Evolutionary conservation across 2,329 filamentous ascomycete species (phyloP).

Genomic region (Ophiostoma ulmi): DNA sequence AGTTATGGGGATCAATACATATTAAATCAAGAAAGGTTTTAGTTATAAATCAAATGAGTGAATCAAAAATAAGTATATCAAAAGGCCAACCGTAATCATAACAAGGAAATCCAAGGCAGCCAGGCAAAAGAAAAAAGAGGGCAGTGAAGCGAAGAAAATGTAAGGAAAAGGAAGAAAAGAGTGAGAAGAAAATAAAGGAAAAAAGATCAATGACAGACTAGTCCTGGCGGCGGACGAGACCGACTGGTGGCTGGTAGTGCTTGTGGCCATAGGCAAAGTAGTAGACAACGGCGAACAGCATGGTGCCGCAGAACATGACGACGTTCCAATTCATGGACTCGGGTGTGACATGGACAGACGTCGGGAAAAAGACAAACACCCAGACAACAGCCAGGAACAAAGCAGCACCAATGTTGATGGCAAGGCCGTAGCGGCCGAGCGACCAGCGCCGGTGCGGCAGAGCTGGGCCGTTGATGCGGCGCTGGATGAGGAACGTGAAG

Average conservation of each 20-base stretch:
- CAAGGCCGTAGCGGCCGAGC: constrained; percentile 40
- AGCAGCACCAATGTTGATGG: constrained; percentile 41
- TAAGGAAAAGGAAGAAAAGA: background rate
- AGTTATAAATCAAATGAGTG: background rate
- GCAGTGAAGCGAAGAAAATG: background rate
- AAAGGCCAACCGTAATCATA: constrained; percentile 1
- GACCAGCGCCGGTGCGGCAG: constrained; percentile 40
- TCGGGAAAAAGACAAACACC: constrained; percentile 47
- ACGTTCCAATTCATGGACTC: constrained; percentile 48
- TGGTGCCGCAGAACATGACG: constrained; percentile 40
- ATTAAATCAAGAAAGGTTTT: background rate
- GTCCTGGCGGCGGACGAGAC: constrained; percentile 23
- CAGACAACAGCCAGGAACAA: constrained; percentile 43
- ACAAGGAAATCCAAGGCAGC: background rate
- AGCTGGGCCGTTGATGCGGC: constrained; percentile 37
- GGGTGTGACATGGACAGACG: constrained; percentile 34
- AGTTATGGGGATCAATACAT: background rate
- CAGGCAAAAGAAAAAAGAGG: background rate
- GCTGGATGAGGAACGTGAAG: constrained; percentile 41
- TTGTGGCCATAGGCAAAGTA: constrained; percentile 34
- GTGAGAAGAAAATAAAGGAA: background rate
- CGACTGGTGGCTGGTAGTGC: constrained; percentile 29
- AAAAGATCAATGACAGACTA: background rate
- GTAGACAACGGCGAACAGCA: constrained; percentile 39
- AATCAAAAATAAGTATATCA: background rate